Percentiles rank a stretch among this genome's conserved stretches.
Conservation (phyloP, 139 green algal genomes). For the Micromonas commoda region DNA sequence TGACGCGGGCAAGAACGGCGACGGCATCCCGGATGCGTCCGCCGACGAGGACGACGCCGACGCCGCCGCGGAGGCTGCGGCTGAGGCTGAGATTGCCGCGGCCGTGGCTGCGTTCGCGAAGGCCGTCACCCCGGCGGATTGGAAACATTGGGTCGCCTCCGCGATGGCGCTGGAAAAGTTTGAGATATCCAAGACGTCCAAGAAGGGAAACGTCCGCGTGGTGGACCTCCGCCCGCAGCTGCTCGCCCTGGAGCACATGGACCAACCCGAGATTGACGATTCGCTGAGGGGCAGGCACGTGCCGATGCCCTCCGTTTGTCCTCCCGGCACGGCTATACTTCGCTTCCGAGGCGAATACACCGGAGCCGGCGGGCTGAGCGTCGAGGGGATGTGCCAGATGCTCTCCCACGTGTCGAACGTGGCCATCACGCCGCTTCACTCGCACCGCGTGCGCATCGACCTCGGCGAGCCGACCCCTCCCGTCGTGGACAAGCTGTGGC, state of each 20-base stretch:
- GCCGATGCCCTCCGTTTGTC: background rate
- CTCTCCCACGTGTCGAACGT: conserved; percentile 22
- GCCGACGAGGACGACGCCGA: background rate
- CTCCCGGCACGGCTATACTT: conserved; percentile 7
- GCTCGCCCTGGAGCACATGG: conserved; percentile 33
- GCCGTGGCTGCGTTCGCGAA: background rate
- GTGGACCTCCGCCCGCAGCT: conserved; percentile 38
- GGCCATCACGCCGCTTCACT: conserved; percentile 26
- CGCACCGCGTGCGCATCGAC: conserved; percentile 25
- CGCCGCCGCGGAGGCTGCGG: background rate
- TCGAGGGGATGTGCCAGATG: conserved; percentile 38
- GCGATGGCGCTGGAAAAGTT: conserved; percentile 22
- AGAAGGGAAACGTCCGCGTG: conserved; percentile 4
- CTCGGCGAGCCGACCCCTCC: conserved; percentile 11
- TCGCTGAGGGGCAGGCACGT: conserved; percentile 14
- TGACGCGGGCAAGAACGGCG: background rate
- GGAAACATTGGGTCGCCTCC: conserved; percentile 12
- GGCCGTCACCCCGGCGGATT: background rate
- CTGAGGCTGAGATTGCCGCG: background rate
- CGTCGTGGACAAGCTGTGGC: conserved; percentile 19
- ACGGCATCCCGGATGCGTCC: background rate
- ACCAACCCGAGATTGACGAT: background rate
- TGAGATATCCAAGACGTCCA: conserved; percentile 35
- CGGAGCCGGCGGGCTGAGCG: conserved; percentile 26
- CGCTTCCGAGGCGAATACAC: conserved; percentile 1